A percentile compares a stretch with the other conserved stretches of the same genome.
Conservation (phyloP, 2,329 filamentous ascomycete genomes). For the Colletotrichum shisoi region DNA sequence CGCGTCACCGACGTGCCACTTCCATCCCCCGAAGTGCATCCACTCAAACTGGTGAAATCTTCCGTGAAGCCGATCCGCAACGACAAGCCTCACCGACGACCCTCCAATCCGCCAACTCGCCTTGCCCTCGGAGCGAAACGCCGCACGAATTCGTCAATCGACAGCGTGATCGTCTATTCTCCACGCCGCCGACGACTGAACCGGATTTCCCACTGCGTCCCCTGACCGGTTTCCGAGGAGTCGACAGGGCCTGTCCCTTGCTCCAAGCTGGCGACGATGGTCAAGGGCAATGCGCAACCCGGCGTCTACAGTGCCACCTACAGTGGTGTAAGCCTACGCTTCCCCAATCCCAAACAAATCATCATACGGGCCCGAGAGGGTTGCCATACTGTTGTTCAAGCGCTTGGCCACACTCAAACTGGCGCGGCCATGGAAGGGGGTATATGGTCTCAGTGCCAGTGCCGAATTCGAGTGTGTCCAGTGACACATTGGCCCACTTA, state of each 20-base stretch:
- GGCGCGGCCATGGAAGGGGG: conserved; percentile 5
- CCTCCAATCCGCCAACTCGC: conserved; percentile 16
- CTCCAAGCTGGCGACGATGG: conserved; percentile 50
- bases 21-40: conserved; percentile 28
- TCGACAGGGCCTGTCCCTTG: conserved; percentile 36
- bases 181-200: conserved; percentile 1
- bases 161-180: neutral
- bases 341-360: neutral
- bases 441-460: conserved; percentile 33
- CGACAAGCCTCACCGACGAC: conserved; percentile 25
- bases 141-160: conserved; percentile 1
- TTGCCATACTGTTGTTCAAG: neutral
- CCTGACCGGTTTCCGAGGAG: conserved; percentile 10
- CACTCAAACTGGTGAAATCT: conserved; percentile 35
- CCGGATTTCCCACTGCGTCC: conserved; percentile 19
- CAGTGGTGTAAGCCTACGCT: conserved; percentile 65
- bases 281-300: conserved; percentile 53
- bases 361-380: neutral
- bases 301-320: conserved; percentile 74
- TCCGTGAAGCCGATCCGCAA: conserved; percentile 30
- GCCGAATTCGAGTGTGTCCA: neutral
- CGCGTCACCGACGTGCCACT: conserved; percentile 38
- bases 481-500: neutral
- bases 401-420: neutral
- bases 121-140: neutral